These are phyloP conservation scores for Boechera stricta DNA, from an alignment of 345 rosid genomes.

Conservation along the genomic window DNA sequence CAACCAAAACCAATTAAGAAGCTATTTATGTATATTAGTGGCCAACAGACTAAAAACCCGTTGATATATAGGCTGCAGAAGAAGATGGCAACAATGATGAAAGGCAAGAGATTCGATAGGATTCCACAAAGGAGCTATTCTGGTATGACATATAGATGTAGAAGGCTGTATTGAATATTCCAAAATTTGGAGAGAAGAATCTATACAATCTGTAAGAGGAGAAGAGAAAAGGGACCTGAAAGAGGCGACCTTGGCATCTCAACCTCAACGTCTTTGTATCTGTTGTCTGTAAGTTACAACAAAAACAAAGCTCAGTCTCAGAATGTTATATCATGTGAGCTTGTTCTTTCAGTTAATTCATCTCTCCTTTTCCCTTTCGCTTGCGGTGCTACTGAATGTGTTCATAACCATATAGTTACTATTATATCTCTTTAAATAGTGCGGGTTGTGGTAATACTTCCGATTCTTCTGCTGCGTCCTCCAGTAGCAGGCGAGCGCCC, in stretches of 20 bases:
- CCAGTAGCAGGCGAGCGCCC: conserved; percentile 98
- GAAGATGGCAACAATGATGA: conserved; percentile 13
- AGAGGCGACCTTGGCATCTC: conserved; percentile 38
- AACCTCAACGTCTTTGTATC: conserved; percentile 43
- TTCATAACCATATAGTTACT: conserved; percentile 50
- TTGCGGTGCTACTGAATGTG: conserved; percentile 47
- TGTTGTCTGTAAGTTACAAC: conserved; percentile 43
- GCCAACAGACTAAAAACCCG: not conserved
- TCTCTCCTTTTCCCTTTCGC: conserved; percentile 48
- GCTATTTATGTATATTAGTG: not conserved
- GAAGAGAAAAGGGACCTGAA: conserved; percentile 33
- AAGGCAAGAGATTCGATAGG: conserved; percentile 3
- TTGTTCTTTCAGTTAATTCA: conserved; percentile 29
- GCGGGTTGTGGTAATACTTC: conserved; percentile 87
- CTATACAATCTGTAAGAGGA: conserved; percentile 44
- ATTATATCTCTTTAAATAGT: conserved; percentile 85
- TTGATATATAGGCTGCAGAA: conserved; percentile 1
- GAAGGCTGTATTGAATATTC: conserved; percentile 12
- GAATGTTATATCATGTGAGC: conserved; percentile 34
- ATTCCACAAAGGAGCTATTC: not conserved
- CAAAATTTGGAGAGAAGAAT: conserved; percentile 39
- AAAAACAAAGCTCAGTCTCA: conserved; percentile 35
- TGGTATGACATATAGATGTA: conserved; percentile 22
- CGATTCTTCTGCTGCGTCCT: conserved; percentile 92
- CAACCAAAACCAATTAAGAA: not conserved